Conservation (phyloP, 2,329 filamentous ascomycete species). For the Botrytis squamosa region DNA sequence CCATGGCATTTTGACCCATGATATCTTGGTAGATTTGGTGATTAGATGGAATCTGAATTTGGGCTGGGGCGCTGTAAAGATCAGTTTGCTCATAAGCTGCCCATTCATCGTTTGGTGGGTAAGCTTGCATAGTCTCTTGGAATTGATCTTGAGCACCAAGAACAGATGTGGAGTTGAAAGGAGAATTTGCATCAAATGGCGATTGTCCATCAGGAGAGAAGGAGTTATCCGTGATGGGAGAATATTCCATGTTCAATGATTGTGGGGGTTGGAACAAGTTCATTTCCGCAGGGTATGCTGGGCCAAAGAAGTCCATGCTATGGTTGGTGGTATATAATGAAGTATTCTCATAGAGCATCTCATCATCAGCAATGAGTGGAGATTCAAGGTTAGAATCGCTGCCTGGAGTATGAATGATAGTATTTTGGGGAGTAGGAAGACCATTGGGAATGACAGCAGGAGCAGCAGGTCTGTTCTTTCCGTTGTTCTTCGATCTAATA, state of each 20-base stretch:
- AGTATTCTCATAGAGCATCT: constrained; percentile 28
- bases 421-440: constrained; percentile 60
- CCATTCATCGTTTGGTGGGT: constrained; percentile 50
- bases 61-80: constrained; percentile 58
- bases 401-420: constrained; percentile 56
- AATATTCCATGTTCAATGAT: constrained; percentile 33
- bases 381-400: constrained; percentile 44
- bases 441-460: constrained; percentile 41
- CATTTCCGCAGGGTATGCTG: constrained; percentile 26
- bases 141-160: constrained; percentile 47
- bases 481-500: constrained; percentile 87
- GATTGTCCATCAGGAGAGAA: constrained; percentile 34
- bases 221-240: constrained; percentile 35
- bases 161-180: constrained; percentile 14
- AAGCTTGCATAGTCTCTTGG: constrained; percentile 59
- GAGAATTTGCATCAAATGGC: constrained; percentile 44
- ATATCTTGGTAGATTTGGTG: constrained; percentile 44
- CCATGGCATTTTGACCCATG: constrained; percentile 27
- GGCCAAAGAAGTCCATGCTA: constrained; percentile 17
- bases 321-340: constrained; percentile 28
- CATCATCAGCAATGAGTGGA: constrained; percentile 33
- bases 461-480: constrained; percentile 51
- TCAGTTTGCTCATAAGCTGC: constrained; percentile 58
- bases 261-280: constrained; percentile 31
- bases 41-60: constrained; percentile 51